These are phyloP conservation scores for Phytophthora aleatoria DNA, from an alignment of 352 stramenopile species.

Conservation along the genomic window DNA sequence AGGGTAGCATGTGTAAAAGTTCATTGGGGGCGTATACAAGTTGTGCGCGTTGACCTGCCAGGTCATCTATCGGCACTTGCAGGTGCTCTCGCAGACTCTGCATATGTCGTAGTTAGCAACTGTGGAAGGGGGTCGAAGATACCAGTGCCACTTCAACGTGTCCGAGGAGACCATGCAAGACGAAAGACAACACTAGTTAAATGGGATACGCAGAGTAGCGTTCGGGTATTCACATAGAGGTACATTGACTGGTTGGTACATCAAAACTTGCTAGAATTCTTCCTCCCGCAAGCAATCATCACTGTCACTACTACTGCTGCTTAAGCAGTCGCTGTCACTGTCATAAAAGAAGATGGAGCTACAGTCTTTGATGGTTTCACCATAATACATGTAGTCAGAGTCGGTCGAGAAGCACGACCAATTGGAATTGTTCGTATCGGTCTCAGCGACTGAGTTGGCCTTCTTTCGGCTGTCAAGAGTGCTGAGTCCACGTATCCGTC, in stretches of 20 bases:
- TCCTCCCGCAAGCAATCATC: slow-evolving; percentile 27
- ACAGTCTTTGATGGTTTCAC: slow-evolving; percentile 32
- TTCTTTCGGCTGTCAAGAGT: slow-evolving; percentile 23
- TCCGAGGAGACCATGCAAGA: too few relatives aligned
- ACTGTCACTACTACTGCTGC: slow-evolving; percentile 20
- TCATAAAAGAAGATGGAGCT: slow-evolving; percentile 25
- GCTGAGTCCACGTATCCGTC: slow-evolving; percentile 29
- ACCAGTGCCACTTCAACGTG: too few relatives aligned
- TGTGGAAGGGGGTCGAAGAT: too few relatives aligned
- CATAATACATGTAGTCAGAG: slow-evolving; percentile 26
- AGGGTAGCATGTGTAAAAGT: too few relatives aligned
- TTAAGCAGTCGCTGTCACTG: slow-evolving; percentile 13
- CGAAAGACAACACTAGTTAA: too few relatives aligned
- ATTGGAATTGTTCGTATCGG: slow-evolving; percentile 22
- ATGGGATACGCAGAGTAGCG: neutral
- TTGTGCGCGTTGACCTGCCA: too few relatives aligned
- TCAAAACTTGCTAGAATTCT: slow-evolving; percentile 28
- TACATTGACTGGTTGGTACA: neutral
- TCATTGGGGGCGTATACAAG: too few relatives aligned
- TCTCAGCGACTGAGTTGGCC: slow-evolving; percentile 7
- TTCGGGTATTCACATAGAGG: neutral
- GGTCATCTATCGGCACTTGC: too few relatives aligned
- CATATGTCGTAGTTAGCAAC: too few relatives aligned
- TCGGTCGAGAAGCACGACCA: slow-evolving; percentile 32
- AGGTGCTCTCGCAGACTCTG: too few relatives aligned